Evolutionary conservation across 345 rosid genomes (phyloP).

Genomic region (Heritiera fomes): DNA sequence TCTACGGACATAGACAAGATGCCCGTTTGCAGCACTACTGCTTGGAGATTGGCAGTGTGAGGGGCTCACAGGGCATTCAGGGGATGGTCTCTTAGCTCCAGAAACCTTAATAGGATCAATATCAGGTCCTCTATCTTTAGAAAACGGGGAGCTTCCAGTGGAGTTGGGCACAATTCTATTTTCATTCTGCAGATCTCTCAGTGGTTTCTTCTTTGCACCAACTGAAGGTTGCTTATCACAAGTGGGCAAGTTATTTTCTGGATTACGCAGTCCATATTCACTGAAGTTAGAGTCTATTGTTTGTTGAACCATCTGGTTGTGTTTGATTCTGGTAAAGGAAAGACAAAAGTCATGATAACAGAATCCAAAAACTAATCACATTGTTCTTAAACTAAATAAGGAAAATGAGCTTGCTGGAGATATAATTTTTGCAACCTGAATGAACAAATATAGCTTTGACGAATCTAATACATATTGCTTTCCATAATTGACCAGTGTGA

Average conservation of each 20-base stretch:
- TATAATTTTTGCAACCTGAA: not conserved
- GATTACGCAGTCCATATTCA: slow-evolving; percentile 39
- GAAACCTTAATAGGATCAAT: slow-evolving; percentile 47
- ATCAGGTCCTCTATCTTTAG: slow-evolving; percentile 41
- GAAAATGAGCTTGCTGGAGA: not conserved
- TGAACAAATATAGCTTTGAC: not conserved
- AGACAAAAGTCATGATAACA: not conserved
- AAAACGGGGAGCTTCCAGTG: slow-evolving; percentile 34
- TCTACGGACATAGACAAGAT: slow-evolving; percentile 82
- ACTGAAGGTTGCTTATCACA: slow-evolving; percentile 42
- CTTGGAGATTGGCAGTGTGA: slow-evolving; percentile 41
- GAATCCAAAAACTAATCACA: not conserved
- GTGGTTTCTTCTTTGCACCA: slow-evolving; percentile 53
- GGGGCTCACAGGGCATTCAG: slow-evolving; percentile 40
- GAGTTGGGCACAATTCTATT: slow-evolving; percentile 44
- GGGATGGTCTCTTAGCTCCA: slow-evolving; percentile 53
- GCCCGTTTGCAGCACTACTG: slow-evolving; percentile 44
- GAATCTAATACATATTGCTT: not conserved
- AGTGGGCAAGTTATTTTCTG: slow-evolving; percentile 37
- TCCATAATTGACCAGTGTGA: not conserved
- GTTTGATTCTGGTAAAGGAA: slow-evolving; percentile 10
- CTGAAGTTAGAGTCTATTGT: slow-evolving; percentile 41
- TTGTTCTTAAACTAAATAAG: not conserved
- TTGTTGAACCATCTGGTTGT: slow-evolving; percentile 49
- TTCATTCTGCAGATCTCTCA: slow-evolving; percentile 64